Percentiles rank a stretch among this genome's conserved stretches.
phyloP scores from a whole-genome alignment of 129 eudicot species.

The Saposhnikovia divaricata region DNA sequence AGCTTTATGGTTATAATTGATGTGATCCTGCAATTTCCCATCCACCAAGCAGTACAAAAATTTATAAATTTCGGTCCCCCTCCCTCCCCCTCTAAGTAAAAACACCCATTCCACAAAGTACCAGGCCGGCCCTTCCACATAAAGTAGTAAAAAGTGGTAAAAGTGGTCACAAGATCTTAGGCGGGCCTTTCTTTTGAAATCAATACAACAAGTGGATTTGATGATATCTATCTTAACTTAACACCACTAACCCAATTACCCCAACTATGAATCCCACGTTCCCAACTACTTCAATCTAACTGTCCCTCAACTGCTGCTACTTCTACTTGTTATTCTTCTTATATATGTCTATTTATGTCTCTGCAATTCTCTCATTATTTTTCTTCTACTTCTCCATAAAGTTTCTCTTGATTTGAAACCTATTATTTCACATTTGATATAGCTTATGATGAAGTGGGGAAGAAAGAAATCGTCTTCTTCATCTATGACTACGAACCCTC shows the following conservation, averaged over 20 bases:
- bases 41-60: slow-evolving; percentile 5
- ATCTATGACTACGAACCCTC: slow-evolving; percentile 3
- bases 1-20: neutral
- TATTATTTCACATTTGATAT: neutral
- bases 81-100: neutral
- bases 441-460: slow-evolving; percentile 38
- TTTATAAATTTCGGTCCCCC: slow-evolving; percentile 29
- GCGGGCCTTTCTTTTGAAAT: slow-evolving; percentile 89
- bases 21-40: neutral
- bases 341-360: neutral
- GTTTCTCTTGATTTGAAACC: neutral
- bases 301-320: slow-evolving; percentile 21
- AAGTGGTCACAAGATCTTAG: slow-evolving; percentile 72
- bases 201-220: slow-evolving; percentile 5
- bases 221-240: neutral
- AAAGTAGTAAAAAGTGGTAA: slow-evolving; percentile 68
- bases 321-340: neutral
- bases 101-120: slow-evolving; percentile 31
- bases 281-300: slow-evolving; percentile 19
- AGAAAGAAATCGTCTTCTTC: slow-evolving; percentile 33
- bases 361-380: slow-evolving; percentile 1
- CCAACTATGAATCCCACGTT: slow-evolving; percentile 21
- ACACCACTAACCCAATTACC: slow-evolving; percentile 1
- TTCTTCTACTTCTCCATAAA: slow-evolving; percentile 10
- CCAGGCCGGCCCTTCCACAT: neutral